phyloP scores from a whole-genome alignment of 306 rosid genomes.

The Trifolium fragiferum region DNA sequence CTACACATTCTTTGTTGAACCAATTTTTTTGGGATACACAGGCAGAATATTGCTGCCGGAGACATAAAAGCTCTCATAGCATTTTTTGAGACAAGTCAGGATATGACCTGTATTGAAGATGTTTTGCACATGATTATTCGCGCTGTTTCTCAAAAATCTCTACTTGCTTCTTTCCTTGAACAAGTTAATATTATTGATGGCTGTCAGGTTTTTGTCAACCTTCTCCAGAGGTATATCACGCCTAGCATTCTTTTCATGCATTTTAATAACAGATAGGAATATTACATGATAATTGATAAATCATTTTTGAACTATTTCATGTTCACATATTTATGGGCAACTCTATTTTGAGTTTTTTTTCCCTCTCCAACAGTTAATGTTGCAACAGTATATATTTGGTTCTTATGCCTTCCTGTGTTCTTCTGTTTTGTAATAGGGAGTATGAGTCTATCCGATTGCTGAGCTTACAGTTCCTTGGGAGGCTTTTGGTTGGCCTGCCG shows the following conservation, averaged over 20 bases:
- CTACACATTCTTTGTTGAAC: slow-evolving; percentile 18
- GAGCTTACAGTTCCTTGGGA: slow-evolving; percentile 92
- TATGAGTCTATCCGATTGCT: slow-evolving; percentile 90
- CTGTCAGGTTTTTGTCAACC: slow-evolving; percentile 90
- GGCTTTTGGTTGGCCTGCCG: slow-evolving; percentile 90
- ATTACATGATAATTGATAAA: slow-evolving; percentile 1
- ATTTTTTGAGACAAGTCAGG: slow-evolving; percentile 85
- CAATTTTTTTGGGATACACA: slow-evolving; percentile 52
- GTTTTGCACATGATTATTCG: slow-evolving; percentile 95
- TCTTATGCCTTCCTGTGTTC: slow-evolving; percentile 17
- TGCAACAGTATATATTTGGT: slow-evolving; percentile 14
- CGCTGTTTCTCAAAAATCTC: slow-evolving; percentile 79
- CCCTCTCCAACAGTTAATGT: not conserved
- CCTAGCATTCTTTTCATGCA: slow-evolving; percentile 34
- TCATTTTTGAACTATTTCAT: slow-evolving; percentile 5
- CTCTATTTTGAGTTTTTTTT: slow-evolving; percentile 22
- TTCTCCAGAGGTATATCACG: slow-evolving; percentile 80
- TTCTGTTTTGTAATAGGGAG: slow-evolving; percentile 59
- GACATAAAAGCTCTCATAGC: slow-evolving; percentile 89
- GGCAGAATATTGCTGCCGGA: slow-evolving; percentile 77
- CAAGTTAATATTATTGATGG: slow-evolving; percentile 80
- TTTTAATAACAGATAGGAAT: slow-evolving; percentile 8
- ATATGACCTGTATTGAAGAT: slow-evolving; percentile 92
- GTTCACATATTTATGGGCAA: not conserved
- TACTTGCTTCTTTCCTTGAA: slow-evolving; percentile 87